Conservation (phyloP, 2,329 filamentous ascomycete genomes). For the Domatiomyces globalis region DNA sequence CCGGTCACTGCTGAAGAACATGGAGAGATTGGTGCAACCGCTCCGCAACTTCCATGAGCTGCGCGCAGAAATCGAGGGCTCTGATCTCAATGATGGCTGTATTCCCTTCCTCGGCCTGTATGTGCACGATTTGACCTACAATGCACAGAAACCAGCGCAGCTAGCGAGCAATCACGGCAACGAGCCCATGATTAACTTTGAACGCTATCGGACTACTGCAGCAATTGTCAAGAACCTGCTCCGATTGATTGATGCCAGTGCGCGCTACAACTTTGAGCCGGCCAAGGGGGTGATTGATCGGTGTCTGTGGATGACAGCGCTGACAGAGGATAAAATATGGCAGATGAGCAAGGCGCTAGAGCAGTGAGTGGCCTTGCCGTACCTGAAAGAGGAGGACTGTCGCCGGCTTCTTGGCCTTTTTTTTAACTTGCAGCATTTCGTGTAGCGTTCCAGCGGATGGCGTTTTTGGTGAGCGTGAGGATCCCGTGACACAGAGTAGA, state of each 20-base stretch:
- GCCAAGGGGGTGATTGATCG: constrained; percentile 45
- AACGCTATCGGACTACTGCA: constrained; percentile 51
- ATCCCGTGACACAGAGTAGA: not conserved
- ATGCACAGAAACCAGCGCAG: constrained; percentile 50
- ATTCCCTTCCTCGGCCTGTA: constrained; percentile 54
- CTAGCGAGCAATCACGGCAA: constrained; percentile 33
- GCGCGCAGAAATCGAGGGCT: constrained; percentile 49
- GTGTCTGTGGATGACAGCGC: constrained; percentile 50
- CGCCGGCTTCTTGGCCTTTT: not conserved
- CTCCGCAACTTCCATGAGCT: constrained; percentile 50
- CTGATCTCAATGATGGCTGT: constrained; percentile 44
- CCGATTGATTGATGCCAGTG: constrained; percentile 48
- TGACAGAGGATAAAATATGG: constrained; percentile 45
- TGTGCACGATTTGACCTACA: constrained; percentile 53
- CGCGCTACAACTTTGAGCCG: constrained; percentile 45
- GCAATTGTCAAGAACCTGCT: constrained; percentile 51
- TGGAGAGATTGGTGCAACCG: constrained; percentile 48
- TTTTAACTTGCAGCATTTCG: not conserved
- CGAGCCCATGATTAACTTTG: constrained; percentile 51
- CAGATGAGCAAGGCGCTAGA: constrained; percentile 31
- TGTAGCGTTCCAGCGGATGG: not conserved
- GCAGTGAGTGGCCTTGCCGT: not conserved
- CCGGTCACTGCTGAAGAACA: constrained; percentile 40
- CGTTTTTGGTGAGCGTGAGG: not conserved
- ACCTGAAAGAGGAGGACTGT: not conserved